Evolutionary conservation across 139 green algal genomes (phyloP), one percentile per base, ranked within the genome.

Genomic region (Volvox africanus): DNA sequence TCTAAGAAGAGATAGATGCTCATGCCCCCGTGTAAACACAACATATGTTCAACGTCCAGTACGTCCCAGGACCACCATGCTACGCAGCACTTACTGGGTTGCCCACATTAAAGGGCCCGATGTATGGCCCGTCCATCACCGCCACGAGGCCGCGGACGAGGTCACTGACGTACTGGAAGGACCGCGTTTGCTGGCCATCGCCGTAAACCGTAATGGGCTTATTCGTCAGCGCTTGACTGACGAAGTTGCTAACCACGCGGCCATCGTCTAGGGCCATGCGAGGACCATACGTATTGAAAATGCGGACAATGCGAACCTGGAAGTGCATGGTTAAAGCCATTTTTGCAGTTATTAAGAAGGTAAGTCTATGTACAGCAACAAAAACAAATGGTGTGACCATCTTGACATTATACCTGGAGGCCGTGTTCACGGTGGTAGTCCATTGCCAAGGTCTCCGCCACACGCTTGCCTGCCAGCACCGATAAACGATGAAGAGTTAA

Each of bases 251-350:
- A 28, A 99, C 98, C 16, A 99, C 98, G 30, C 98, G 96, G 19
- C 98, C 98, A 84, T 99, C 98, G 90, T 99, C 98, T 73, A 99
- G 96, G 9, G 97, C 97, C 98, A 99, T 99, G 88, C 97, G 96
- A 0, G 98, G 98, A 33, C 98, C 97, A 87, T 99, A 99, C 0
- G 98, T 99, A 96, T 99, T 99, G 97, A 99, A 99, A 92, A 99
- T 99, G 87, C 98, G 97, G 75, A 99, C 97, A 85, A 99, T 98
- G 77, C 98, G 97, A 28, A 99, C 95, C 94, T 98, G 75, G 24
- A 73, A 73, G 24, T 73, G 11, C 17, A 55, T 55, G 44, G 75
- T 26, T 13, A 81, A 81, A 61, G 14, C 19, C 75, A 81, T 21
- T 79, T 21, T 36, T 28, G 18, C 19, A 36, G 71, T n/a, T 79